Conservation (phyloP, 163 green algal species). For the Scenedesmus sp. region DNA sequence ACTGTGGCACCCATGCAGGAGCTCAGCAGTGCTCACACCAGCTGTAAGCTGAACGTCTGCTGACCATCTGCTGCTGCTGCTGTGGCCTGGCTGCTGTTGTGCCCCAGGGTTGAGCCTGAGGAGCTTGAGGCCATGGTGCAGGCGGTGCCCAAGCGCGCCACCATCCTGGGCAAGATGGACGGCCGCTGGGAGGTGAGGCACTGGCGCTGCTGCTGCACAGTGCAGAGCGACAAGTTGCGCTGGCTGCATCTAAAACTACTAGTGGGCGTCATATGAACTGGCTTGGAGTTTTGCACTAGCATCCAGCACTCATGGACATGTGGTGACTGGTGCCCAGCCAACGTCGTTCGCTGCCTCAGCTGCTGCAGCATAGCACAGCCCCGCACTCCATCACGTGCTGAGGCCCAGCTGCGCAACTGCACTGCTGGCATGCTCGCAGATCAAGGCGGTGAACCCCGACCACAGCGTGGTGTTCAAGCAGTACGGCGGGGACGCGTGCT, state of each 20-base stretch:
- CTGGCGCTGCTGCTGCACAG: background rate
- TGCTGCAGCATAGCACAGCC: background rate
- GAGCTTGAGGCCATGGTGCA: slow-evolving; percentile 31
- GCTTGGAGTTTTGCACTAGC: too few species aligned
- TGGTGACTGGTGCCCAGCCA: background rate
- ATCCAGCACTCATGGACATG: too few species aligned
- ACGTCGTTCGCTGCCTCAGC: background rate
- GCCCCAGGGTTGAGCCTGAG: slow-evolving; percentile 26
- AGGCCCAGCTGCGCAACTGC: background rate
- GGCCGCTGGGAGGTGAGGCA: slow-evolving; percentile 31
- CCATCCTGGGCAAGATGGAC: background rate
- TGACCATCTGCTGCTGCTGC: background rate
- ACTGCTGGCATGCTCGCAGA: slow-evolving; percentile 2
- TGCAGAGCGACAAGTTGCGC: background rate
- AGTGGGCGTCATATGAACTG: background rate
- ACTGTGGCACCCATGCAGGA: background rate
- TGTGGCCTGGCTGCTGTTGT: background rate
- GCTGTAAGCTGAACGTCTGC: too few species aligned
- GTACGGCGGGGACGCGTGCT: background rate
- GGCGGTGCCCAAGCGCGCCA: background rate
- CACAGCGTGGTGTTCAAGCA: slow-evolving; percentile 19
- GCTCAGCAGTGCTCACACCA: background rate
- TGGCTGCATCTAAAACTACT: background rate
- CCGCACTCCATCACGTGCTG: background rate
- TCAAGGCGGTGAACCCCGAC: slow-evolving; percentile 29